Percentiles rank a stretch among this genome's conserved stretches.
Conservation (phyloP, 2,329 filamentous ascomycete genomes). For the Penicillium sp. region DNA sequence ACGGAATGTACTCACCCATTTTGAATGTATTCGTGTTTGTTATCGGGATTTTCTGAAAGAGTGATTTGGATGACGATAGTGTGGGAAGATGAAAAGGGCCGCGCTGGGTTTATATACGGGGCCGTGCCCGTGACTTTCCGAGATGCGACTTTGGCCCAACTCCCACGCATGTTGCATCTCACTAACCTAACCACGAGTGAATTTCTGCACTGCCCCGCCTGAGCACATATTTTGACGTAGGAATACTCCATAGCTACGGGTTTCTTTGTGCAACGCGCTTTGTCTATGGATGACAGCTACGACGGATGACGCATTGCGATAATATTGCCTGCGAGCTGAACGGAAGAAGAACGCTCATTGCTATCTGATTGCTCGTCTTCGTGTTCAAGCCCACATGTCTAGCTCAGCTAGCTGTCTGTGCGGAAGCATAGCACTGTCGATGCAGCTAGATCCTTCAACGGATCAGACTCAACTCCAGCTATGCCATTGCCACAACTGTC, state of each 20-base stretch:
- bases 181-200: constrained; percentile 13
- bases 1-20: constrained; percentile 23
- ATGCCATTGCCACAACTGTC: constrained; percentile 55
- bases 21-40: constrained; percentile 10
- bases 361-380: neutral
- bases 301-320: neutral
- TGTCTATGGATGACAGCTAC: neutral
- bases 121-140: constrained; percentile 22
- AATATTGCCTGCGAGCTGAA: neutral
- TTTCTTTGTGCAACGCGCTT: neutral
- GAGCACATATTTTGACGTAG: constrained; percentile 23
- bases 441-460: constrained; percentile 22
- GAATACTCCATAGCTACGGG: neutral
- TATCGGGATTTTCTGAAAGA: neutral
- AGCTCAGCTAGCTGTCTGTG: constrained; percentile 32
- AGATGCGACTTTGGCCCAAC: neutral
- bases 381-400: constrained; percentile 5
- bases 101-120: constrained; percentile 20
- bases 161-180: neutral
- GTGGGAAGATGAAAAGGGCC: constrained; percentile 5
- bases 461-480: constrained; percentile 33
- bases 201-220: constrained; percentile 28
- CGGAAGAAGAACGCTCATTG: neutral
- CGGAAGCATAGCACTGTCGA: constrained; percentile 21
- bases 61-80: neutral